Percentiles rank a stretch among this genome's conserved stretches.
These are phyloP conservation scores for Trypanosoma rangeli DNA, from an alignment of 208 protist genomes.

Conservation along the genomic window DNA sequence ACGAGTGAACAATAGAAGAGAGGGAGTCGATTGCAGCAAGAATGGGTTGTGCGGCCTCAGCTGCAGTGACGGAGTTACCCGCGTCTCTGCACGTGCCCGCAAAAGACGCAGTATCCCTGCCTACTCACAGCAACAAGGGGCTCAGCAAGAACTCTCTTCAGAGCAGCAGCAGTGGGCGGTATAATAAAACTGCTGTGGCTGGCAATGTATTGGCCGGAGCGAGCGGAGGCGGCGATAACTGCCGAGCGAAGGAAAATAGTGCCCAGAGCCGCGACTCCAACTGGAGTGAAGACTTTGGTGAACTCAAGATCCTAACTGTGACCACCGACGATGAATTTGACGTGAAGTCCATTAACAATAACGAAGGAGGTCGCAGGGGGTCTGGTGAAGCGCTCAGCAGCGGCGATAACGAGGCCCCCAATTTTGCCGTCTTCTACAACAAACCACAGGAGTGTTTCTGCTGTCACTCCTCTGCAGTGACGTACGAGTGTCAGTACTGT, in stretches of 20 bases:
- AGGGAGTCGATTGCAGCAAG: too few relatives aligned
- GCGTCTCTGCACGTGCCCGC: neutral
- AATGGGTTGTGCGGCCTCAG: neutral
- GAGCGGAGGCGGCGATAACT: neutral
- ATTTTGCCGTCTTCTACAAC: slow-evolving; percentile 45
- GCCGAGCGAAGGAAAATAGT: too few relatives aligned
- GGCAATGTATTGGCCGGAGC: neutral
- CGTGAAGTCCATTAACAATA: neutral
- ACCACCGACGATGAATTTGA: slow-evolving; percentile 16
- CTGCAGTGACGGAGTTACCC: neutral
- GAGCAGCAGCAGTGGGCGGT: neutral
- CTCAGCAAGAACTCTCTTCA: neutral
- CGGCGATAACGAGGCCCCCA: slow-evolving; percentile 1
- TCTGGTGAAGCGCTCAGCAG: slow-evolving; percentile 4
- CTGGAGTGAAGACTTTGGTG: neutral
- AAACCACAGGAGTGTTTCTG: slow-evolving; percentile 45
- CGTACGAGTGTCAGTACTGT: slow-evolving; percentile 56
- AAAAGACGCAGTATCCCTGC: neutral
- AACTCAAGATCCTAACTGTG: neutral
- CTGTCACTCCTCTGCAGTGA: slow-evolving; percentile 43
- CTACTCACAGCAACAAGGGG: neutral
- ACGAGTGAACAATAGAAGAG: too few relatives aligned
- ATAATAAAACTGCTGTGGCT: neutral
- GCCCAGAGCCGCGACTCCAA: neutral
- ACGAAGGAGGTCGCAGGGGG: neutral